Evolutionary conservation across 2,329 filamentous ascomycete genomes (phyloP), one percentile per base, ranked within the genome.

Genomic region (Fusarium coffeatum): DNA sequence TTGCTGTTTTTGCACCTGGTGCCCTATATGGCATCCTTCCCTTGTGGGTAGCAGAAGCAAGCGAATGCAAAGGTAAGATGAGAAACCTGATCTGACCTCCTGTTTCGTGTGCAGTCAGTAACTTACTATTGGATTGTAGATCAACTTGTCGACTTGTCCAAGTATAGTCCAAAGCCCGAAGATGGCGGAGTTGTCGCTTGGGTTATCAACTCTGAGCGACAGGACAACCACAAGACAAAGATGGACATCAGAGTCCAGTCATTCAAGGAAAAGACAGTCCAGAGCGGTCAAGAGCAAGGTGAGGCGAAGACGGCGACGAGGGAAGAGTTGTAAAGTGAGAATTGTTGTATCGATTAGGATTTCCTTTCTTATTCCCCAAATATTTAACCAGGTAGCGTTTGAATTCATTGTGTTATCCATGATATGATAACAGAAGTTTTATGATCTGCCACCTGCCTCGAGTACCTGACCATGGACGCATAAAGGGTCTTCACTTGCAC

Each of bases 1-100:
- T 84, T 3, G 82, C 83, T n/a, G 80, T 87, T 30, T 87, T 87
- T 73, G 84, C 85, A 20, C 85, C 85, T 0, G 85, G 85, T 0
- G 85, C 85, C 12, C 69, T 87, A 12, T 86, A 87, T 60, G 79
- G 83, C 34, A 78, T 82, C 13, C 68, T 86, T 48, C 85, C 85
- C 34, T 77, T 87, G 6, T 87, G 83, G 83, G 80, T 84, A 2
- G 84, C 84, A 2, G 80, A 80, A 60, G 70, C 68, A 9, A 83
- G 78, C 41, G 74, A 77, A 28, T 86, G 85, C 71, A 78, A 81
- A 61, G 82, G 83, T 83, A 66, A 72, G 79, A 76, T 43, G 5
- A 73, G 78, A 76, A 45, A 8, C 30, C 16, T 10, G 9, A 16
- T 37, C 13, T 23, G 13, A 18, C 28, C 27, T n/a, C 15, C 18